These are phyloP conservation scores for Tolypocladium endophyticum DNA, from an alignment of 2,329 filamentous ascomycete genomes.

Conservation along the genomic window DNA sequence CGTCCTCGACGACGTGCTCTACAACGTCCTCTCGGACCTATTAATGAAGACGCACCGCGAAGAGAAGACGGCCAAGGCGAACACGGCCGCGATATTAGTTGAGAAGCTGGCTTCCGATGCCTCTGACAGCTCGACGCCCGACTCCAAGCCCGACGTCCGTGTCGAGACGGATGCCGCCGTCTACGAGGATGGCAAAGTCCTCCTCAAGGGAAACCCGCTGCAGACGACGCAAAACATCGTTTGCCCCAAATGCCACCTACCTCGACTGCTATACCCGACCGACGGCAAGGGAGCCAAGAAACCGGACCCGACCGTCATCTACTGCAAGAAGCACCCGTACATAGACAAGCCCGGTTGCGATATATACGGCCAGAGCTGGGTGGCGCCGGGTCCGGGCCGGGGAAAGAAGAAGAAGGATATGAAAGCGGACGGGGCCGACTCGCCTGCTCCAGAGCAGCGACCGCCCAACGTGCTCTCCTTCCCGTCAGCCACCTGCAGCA, in stretches of 20 bases:
- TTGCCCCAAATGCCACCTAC: slow-evolving; percentile 65
- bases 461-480: slow-evolving; percentile 53
- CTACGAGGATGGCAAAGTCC: slow-evolving; percentile 59
- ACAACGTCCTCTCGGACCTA: slow-evolving; percentile 68
- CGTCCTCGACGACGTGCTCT: slow-evolving; percentile 64
- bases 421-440: slow-evolving; percentile 38
- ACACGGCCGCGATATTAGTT: slow-evolving; percentile 52
- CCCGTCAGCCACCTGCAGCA: slow-evolving; percentile 55
- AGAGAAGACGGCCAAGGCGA: slow-evolving; percentile 64
- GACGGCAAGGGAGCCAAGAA: slow-evolving; percentile 57
- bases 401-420: slow-evolving; percentile 75
- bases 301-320: slow-evolving; percentile 57
- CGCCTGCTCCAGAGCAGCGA: slow-evolving; percentile 40
- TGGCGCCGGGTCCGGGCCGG: slow-evolving; percentile 56
- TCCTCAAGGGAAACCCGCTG: slow-evolving; percentile 62
- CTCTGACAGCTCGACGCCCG: slow-evolving; percentile 40
- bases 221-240: slow-evolving; percentile 60
- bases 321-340: slow-evolving; percentile 72
- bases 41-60: slow-evolving; percentile 65
- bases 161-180: slow-evolving; percentile 58
- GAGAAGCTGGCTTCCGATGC: slow-evolving; percentile 50
- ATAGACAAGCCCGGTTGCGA: slow-evolving; percentile 67
- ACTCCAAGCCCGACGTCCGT: slow-evolving; percentile 44
- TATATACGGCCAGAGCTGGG: slow-evolving; percentile 75
- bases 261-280: slow-evolving; percentile 61